Conservation (phyloP, 2,329 filamentous ascomycete species). For the Sclerotinia sclerotiorum region DNA sequence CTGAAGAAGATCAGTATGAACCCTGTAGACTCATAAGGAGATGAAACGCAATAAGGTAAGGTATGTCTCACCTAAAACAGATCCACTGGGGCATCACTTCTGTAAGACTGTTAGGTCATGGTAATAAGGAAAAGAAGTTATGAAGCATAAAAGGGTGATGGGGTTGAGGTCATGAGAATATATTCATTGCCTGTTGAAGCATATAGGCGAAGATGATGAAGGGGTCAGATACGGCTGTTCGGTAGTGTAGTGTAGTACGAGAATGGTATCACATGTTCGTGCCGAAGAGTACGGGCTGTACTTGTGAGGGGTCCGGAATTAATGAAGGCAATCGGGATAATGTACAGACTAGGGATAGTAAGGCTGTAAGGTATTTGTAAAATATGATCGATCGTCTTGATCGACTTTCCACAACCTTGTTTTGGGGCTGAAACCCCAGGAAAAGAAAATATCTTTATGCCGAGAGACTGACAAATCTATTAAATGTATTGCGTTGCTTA, state of each 20-base stretch:
- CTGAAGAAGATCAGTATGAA: not conserved
- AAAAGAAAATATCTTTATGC: not conserved
- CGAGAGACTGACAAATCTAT: not conserved
- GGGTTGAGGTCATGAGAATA: not conserved
- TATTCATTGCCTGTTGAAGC: not conserved
- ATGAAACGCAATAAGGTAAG: constrained; percentile 3
- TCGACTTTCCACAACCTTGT: not conserved
- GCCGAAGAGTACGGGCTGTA: not conserved
- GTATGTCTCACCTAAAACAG: not conserved
- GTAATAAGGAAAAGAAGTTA: not conserved
- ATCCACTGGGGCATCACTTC: not conserved
- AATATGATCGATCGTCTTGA: not conserved
- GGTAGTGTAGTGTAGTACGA: not conserved
- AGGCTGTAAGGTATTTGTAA: not conserved
- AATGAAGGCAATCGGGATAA: not conserved
- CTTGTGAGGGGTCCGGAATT: not conserved
- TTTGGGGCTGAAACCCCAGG: not conserved
- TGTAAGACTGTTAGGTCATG: not conserved
- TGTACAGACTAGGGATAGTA: not conserved
- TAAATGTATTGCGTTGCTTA: too few species aligned
- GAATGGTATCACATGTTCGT: not conserved
- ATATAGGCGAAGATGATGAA: not conserved
- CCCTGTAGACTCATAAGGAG: not conserved
- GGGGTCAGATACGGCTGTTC: not conserved
- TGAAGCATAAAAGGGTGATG: not conserved